A percentile compares a stretch with the other conserved stretches of the same genome.
These are phyloP conservation scores for Eucalyptus sp. DNA, from an alignment of 345 rosid genomes.

Conservation along the genomic window DNA sequence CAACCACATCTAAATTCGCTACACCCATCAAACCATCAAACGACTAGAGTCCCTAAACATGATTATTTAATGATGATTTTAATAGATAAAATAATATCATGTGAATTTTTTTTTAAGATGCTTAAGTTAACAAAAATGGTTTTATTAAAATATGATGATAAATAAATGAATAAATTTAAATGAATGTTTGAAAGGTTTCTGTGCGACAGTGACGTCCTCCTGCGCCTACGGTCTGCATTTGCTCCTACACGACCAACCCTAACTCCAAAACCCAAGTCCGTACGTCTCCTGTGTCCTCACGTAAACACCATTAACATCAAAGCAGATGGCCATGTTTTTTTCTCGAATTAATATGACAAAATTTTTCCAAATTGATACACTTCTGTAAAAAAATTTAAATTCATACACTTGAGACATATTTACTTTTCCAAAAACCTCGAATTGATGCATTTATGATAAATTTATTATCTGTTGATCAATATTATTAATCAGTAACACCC, in stretches of 20 bases:
- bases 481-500: rapidly evolving
- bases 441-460: too few relatives aligned
- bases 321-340: not conserved
- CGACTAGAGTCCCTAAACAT: not conserved
- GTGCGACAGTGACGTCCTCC: not conserved
- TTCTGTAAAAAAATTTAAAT: too few relatives aligned
- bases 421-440: too few relatives aligned
- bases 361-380: too few relatives aligned
- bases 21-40: constrained; percentile 27
- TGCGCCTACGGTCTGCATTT: not conserved
- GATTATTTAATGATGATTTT: not conserved
- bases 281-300: not conserved
- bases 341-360: too few relatives aligned
- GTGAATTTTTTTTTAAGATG: not conserved
- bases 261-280: not conserved
- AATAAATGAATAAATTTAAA: not conserved
- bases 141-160: not conserved
- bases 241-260: not conserved
- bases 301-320: not conserved
- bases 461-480: rapidly evolving
- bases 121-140: not conserved
- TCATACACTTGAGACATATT: too few relatives aligned
- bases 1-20: constrained; percentile 39
- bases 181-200: not conserved
- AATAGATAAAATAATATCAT: not conserved